A percentile compares a stretch with the other conserved stretches of the same genome.
Conservation (phyloP, 2,329 filamentous ascomycete genomes). For the Alternaria alternata region DNA sequence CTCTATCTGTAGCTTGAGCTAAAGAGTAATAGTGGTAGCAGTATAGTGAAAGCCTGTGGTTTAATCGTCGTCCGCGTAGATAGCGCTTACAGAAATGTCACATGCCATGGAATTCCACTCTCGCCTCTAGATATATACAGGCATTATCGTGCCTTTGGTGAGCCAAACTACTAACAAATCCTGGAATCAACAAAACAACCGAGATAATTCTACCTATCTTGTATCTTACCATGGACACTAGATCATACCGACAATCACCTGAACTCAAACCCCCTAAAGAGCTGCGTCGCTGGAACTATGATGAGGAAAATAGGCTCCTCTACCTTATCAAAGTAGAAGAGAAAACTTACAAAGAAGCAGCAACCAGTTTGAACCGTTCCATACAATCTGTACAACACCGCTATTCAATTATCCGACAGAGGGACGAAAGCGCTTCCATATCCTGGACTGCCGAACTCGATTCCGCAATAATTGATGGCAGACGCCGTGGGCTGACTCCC, state of each 20-base stretch:
- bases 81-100: background rate
- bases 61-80: background rate
- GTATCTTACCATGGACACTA: background rate
- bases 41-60: background rate
- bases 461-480: conserved; percentile 11
- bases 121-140: background rate
- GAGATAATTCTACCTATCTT: background rate
- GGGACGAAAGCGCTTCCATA: background rate
- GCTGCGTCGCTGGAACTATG: conserved; percentile 14
- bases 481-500: background rate
- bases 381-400: background rate
- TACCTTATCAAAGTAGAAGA: conserved; percentile 4
- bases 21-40: background rate
- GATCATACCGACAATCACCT: background rate
- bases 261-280: background rate
- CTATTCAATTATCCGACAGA: conserved; percentile 2
- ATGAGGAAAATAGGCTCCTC: conserved; percentile 9
- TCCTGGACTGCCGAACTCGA: conserved; percentile 11
- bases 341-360: conserved; percentile 1
- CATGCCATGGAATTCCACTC: background rate
- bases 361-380: background rate
- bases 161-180: background rate
- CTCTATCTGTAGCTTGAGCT: background rate
- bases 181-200: background rate
- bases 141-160: no score